These are phyloP conservation scores for Yamadazyma jaroonii DNA, from an alignment of 1,139 yeast genomes.

Conservation along the genomic window DNA sequence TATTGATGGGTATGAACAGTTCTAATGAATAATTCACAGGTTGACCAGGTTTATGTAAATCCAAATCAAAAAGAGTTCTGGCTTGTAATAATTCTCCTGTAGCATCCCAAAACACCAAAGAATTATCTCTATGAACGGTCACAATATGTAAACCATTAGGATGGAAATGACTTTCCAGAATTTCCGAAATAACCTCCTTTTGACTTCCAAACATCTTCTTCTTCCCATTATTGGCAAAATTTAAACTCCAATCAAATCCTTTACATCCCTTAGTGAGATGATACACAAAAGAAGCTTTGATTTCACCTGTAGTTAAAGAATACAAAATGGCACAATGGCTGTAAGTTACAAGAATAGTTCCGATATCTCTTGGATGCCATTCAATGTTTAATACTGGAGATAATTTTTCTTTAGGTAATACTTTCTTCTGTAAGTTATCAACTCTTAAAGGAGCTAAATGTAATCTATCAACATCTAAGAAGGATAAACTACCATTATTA, in stretches of 20 bases:
- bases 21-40: constrained; percentile 16
- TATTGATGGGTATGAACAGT: constrained; percentile 32
- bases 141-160: constrained; percentile 89
- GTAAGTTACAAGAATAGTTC: constrained; percentile 72
- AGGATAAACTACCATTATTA: constrained; percentile 67
- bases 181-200: constrained; percentile 46
- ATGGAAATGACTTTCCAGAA: constrained; percentile 73
- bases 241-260: constrained; percentile 32
- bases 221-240: constrained; percentile 41
- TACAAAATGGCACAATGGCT: constrained; percentile 67
- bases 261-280: constrained; percentile 37
- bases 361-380: constrained; percentile 90
- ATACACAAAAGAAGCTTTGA: constrained; percentile 57
- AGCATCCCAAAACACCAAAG: constrained; percentile 91
- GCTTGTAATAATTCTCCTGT: constrained; percentile 75
- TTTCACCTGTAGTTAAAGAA: constrained; percentile 59
- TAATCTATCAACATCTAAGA: constrained; percentile 85
- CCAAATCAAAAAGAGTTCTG: constrained; percentile 64
- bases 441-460: constrained; percentile 61
- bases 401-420: constrained; percentile 47
- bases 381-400: constrained; percentile 65
- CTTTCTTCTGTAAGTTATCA: constrained; percentile 65
- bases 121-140: constrained; percentile 77
- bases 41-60: constrained; percentile 54
- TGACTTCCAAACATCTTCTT: constrained; percentile 41